Conservation (phyloP, 495 filamentous ascomycete species). For the Penicillium lividum region DNA sequence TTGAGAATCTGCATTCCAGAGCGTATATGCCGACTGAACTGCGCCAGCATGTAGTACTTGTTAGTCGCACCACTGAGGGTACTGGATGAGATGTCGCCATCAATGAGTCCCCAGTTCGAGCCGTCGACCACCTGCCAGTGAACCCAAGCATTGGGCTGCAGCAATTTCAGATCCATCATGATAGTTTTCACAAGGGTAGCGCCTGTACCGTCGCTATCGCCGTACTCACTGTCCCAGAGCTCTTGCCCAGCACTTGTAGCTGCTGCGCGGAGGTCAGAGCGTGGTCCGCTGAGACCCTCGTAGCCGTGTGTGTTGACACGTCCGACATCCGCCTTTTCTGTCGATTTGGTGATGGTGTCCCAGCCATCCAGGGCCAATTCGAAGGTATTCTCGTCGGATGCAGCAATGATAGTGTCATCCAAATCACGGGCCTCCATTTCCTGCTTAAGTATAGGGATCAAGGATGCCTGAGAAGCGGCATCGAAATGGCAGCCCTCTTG, state of each 20-base stretch:
- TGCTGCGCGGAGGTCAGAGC: conserved; percentile 9
- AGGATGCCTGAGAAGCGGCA: conserved; percentile 8
- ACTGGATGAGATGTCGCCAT: conserved; percentile 7
- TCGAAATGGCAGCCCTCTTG: conserved; percentile 19
- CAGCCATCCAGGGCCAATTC: conserved; percentile 11
- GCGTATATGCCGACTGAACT: conserved; percentile 19
- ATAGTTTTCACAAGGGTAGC: conserved; percentile 4
- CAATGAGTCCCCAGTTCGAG: conserved; percentile 15
- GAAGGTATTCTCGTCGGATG: conserved; percentile 16
- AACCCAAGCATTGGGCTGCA: conserved; percentile 17
- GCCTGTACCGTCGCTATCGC: conserved; percentile 15
- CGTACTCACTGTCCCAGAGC: conserved; percentile 20
- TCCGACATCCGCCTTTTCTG: conserved; percentile 6
- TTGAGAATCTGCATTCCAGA: conserved; percentile 17
- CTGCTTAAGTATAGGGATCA: conserved; percentile 11
- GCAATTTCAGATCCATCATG: conserved; percentile 10
- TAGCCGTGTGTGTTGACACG: conserved; percentile 19
- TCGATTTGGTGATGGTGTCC: conserved; percentile 12
- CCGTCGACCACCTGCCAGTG: conserved; percentile 17
- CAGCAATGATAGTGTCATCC: conserved; percentile 10
- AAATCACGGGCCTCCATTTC: conserved; percentile 12
- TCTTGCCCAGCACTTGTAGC: conserved; percentile 11
- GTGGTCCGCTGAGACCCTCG: conserved; percentile 5
- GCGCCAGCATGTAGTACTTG: conserved; percentile 18
- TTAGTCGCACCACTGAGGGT: conserved; percentile 10